Conservation (phyloP, 2,329 filamentous ascomycete species). For the Talaromyces sp. region DNA sequence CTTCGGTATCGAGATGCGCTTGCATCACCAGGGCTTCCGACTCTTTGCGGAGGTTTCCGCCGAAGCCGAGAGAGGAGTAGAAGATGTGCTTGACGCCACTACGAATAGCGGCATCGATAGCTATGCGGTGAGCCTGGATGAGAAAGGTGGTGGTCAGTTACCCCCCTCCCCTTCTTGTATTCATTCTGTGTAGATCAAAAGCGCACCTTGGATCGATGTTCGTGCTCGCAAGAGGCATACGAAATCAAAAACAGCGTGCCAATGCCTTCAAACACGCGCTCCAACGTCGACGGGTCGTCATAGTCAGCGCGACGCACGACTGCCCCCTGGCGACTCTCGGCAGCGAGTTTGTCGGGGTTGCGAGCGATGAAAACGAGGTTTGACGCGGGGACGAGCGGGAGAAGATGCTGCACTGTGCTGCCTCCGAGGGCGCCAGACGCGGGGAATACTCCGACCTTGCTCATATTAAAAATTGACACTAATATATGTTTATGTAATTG, state of each 20-base stretch:
- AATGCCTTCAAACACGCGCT: constrained; percentile 46
- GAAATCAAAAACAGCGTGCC: constrained; percentile 54
- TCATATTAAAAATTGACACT: not conserved
- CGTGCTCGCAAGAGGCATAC: constrained; percentile 47
- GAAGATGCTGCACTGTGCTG: constrained; percentile 48
- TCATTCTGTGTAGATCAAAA: constrained; percentile 15
- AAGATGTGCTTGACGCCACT: constrained; percentile 53
- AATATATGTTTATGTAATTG: too few species aligned
- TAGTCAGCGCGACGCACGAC: constrained; percentile 49
- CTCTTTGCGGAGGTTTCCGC: constrained; percentile 30
- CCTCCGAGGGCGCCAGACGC: constrained; percentile 51
- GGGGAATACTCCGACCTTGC: constrained; percentile 42
- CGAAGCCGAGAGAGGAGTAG: constrained; percentile 58
- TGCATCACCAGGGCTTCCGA: constrained; percentile 55
- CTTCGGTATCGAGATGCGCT: constrained; percentile 55
- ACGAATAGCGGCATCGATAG: constrained; percentile 50
- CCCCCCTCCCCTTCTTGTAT: constrained; percentile 7
- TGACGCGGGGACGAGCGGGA: constrained; percentile 39
- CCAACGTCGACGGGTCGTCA: constrained; percentile 43
- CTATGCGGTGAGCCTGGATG: constrained; percentile 37
- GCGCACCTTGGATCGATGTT: constrained; percentile 40
- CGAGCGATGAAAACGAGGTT: constrained; percentile 48
- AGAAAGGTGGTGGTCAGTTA: constrained; percentile 13
- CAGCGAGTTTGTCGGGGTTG: constrained; percentile 36
- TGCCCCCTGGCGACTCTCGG: constrained; percentile 35